phyloP scores from a whole-genome alignment of 208 protist genomes.

The Leishmania turanica region DNA sequence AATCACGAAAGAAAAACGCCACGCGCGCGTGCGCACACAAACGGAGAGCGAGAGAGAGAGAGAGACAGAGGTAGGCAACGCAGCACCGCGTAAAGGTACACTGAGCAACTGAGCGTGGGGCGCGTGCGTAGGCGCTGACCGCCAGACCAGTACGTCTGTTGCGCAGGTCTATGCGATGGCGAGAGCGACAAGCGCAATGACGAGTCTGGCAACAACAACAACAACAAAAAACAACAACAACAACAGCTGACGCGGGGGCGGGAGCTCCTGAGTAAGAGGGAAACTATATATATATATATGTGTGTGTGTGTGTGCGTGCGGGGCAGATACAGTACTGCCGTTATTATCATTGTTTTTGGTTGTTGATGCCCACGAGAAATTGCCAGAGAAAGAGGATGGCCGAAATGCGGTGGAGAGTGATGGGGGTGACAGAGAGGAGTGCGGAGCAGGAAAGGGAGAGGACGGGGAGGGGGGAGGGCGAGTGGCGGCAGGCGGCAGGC shows the following conservation, averaged over 20 bases:
- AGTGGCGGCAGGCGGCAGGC: slow-evolving; percentile 1
- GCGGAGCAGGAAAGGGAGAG: slow-evolving; percentile 1
- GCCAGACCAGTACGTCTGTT: background rate
- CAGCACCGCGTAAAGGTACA: background rate
- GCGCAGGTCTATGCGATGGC: background rate
- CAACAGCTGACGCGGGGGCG: background rate
- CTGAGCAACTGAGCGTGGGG: background rate
- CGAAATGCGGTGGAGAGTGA: background rate
- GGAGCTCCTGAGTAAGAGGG: background rate
- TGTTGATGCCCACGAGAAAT: background rate
- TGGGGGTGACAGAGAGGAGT: background rate
- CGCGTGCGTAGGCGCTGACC: background rate
- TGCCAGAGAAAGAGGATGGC: background rate
- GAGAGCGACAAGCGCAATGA: background rate
- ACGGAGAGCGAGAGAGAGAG: too few relatives aligned
- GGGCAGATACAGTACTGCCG: background rate
- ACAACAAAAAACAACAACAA: background rate
- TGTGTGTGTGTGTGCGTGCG: background rate
- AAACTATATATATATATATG: too few relatives aligned
- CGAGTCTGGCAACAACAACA: background rate
- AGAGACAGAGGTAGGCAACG: background rate
- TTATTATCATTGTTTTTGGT: background rate
- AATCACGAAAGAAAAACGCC: too few relatives aligned
- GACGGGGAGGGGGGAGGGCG: slow-evolving; percentile 7
- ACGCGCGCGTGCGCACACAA: too few relatives aligned